Evolutionary conservation across 2,329 filamentous ascomycete genomes (phyloP), one percentile per base, ranked within the genome.

Genomic region (Clonostachys sp.): DNA sequence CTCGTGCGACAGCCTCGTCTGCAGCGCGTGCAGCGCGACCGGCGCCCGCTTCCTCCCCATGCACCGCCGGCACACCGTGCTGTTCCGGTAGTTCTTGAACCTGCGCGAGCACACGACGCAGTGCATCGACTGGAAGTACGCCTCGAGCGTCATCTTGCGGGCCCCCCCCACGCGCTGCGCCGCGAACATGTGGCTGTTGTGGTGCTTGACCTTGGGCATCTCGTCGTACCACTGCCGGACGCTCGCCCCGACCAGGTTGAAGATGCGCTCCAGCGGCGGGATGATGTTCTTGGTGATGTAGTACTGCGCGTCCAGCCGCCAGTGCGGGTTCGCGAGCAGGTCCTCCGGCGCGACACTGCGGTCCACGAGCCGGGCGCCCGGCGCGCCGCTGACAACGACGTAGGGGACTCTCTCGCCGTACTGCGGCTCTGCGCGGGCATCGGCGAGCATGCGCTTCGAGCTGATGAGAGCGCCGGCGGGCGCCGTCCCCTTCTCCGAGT

Each of bases 201-300:
- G 51, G 45, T 62, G 79, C 60, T 91, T 87, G 17, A 94, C 76
- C 63, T 95, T 96, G 42, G 92, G 92, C 90, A 97, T 95, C 66
- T 96, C 91, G 53, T 96, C 90, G 60, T 91, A 97, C 94, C 94
- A 99, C 50, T 82, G 79, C 16, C 88, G 74, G 1, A 97, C 88
- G 61, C 94, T 95, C 34, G 91, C 94, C 7, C 94, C 94, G 3
- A 97, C 88, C 4, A 99, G 84, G 59, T 94, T 96, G 72, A 99
- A 96, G 54, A 99, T 96, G 30, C 94, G 85, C 65, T 97, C 92
- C 1, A 99, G 77, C 1, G 94, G 94, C 6, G 94, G 94, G 44
- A 99, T 95, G 9, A 99, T 63, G 61, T 96, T 97, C 71, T 96
- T 97, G 16, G 80, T 83, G 58, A 99, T 97, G 71, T 99, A 99